Evolutionary conservation across 164 flowering plant species (phyloP).

Genomic region (Vitis labrusca): DNA sequence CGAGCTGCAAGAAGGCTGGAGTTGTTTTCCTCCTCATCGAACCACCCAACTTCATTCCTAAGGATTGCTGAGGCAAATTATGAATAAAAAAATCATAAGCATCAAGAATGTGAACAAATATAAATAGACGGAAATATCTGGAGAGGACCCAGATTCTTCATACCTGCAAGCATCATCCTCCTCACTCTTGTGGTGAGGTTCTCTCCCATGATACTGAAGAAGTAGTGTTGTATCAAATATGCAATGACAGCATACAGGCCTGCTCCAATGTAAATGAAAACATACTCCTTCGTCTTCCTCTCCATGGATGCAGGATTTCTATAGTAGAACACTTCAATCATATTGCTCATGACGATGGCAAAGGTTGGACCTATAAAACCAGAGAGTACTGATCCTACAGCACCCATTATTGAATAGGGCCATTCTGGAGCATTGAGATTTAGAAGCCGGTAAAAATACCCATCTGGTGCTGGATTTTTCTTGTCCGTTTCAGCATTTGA

Average conservation of each 20-base stretch:
- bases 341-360: conserved; percentile 96
- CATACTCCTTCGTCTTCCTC: conserved; percentile 82
- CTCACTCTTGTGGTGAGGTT: conserved; percentile 95
- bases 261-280: conserved; percentile 87
- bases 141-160: neutral
- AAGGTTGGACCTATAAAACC: conserved; percentile 96
- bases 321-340: conserved; percentile 98
- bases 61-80: conserved; percentile 57
- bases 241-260: conserved; percentile 93
- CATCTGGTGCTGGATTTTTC: conserved; percentile 80
- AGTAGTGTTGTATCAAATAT: conserved; percentile 89
- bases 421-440: conserved; percentile 93
- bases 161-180: conserved; percentile 99
- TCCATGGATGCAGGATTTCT: conserved; percentile 69
- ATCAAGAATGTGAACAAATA: neutral
- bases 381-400: conserved; percentile 83
- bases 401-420: conserved; percentile 94
- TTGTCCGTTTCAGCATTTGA: conserved; percentile 83
- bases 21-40: conserved; percentile 94
- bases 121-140: too few species aligned
- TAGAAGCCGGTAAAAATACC: conserved; percentile 78
- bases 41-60: conserved; percentile 99
- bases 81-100: neutral
- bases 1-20: conserved; percentile 92
- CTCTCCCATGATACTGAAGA: conserved; percentile 96